Percentiles rank a stretch among this genome's conserved stretches.
phyloP scores from a whole-genome alignment of 495 filamentous ascomycete genomes.

The Bathelium albidoporum region DNA sequence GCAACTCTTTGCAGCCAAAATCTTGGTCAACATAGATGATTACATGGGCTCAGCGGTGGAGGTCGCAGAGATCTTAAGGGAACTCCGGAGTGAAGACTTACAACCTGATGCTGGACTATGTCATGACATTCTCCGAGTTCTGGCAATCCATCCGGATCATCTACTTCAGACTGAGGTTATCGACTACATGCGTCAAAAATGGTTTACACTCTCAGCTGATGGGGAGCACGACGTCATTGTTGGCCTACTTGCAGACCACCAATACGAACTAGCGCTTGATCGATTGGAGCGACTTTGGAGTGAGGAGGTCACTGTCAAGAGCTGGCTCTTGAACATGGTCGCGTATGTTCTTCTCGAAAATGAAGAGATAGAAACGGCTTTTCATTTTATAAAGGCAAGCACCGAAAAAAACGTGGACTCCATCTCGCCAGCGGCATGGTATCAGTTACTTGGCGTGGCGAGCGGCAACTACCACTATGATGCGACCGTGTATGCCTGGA shows the following conservation, averaged over 20 bases:
- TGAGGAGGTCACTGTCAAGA: constrained; percentile 44
- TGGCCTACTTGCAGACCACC: constrained; percentile 66
- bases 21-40: constrained; percentile 56
- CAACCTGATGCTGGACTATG: constrained; percentile 53
- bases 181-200: constrained; percentile 56
- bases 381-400: constrained; percentile 47
- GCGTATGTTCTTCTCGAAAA: constrained; percentile 58
- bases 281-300: constrained; percentile 56
- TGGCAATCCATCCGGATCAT: constrained; percentile 81
- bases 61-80: constrained; percentile 50
- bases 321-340: constrained; percentile 67
- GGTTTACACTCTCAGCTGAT: constrained; percentile 53
- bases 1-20: constrained; percentile 61
- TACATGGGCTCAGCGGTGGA: constrained; percentile 52
- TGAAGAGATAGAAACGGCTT: constrained; percentile 65
- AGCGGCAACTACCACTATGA: constrained; percentile 36
- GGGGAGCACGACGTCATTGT: constrained; percentile 59
- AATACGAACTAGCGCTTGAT: constrained; percentile 72
- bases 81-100: constrained; percentile 56
- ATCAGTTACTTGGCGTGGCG: constrained; percentile 59
- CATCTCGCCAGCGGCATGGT: constrained; percentile 45
- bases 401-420: constrained; percentile 37
- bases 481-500: constrained; percentile 52
- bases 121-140: constrained; percentile 61
- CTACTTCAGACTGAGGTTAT: constrained; percentile 61